These are phyloP conservation scores for Fusarium nodosum DNA, from an alignment of 2,329 filamentous ascomycete species.

Conservation along the genomic window DNA sequence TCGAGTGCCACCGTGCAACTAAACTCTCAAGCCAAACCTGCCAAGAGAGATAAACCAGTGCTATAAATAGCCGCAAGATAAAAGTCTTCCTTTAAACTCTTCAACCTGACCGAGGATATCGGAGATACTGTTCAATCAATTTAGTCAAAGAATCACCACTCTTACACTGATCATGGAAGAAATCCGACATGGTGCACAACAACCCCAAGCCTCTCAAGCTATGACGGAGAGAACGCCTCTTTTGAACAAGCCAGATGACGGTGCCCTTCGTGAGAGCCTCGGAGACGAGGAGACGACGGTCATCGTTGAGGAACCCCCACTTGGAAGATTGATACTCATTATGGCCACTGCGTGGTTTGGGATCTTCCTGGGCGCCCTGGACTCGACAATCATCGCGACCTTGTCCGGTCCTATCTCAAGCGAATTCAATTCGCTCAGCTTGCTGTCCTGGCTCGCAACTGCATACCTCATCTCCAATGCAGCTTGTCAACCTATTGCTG, in stretches of 20 bases:
- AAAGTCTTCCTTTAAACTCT: background rate
- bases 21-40: background rate
- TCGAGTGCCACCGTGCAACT: background rate
- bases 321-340: background rate
- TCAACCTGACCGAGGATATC: background rate
- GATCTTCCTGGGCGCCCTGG: constrained; percentile 68
- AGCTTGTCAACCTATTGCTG: constrained; percentile 73
- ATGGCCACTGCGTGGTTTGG: constrained; percentile 18
- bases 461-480: constrained; percentile 86
- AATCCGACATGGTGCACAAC: background rate
- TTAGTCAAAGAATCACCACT: background rate
- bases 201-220: background rate
- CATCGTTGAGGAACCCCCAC: background rate
- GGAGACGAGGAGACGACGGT: background rate
- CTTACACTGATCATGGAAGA: background rate
- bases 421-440: constrained; percentile 79
- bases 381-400: constrained; percentile 83
- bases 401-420: constrained; percentile 81
- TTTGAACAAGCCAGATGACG: background rate
- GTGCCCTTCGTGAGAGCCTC: background rate
- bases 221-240: background rate
- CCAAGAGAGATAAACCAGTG: background rate
- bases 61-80: background rate
- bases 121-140: background rate
- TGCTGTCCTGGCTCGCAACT: constrained; percentile 85